Evolutionary conservation across 257 asterid species (phyloP).

Genomic region (Salvia splendens): DNA sequence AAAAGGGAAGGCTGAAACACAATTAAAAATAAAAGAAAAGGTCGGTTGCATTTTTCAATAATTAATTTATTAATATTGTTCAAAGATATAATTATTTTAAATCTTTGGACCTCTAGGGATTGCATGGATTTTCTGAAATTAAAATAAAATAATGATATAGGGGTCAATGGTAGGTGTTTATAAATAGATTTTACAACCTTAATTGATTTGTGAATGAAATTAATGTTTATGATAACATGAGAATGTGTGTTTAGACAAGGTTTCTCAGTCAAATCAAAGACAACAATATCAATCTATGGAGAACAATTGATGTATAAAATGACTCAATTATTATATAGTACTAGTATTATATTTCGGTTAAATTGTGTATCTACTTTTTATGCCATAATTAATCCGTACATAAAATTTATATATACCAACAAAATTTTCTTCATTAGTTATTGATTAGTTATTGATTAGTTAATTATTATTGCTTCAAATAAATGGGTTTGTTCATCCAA

Average conservation of each 20-base stretch:
- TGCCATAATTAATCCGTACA: too few relatives aligned
- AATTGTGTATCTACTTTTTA: too few relatives aligned
- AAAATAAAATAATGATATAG: not conserved
- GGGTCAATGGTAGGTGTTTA: constrained; percentile 2
- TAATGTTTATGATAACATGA: not conserved
- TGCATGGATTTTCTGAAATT: not conserved
- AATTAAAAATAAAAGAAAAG: too few relatives aligned
- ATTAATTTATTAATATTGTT: not conserved
- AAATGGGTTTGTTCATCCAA: too few relatives aligned
- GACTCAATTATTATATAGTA: not conserved
- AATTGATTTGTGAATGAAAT: not conserved
- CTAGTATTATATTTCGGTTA: too few relatives aligned
- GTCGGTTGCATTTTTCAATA: not conserved
- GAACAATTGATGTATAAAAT: not conserved
- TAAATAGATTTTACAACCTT: not conserved
- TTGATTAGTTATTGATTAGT: too few relatives aligned
- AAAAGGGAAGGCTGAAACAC: too few relatives aligned
- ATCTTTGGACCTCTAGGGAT: not conserved
- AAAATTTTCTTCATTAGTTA: too few relatives aligned
- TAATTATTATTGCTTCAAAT: too few relatives aligned
- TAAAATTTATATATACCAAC: too few relatives aligned
- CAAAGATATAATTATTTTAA: too few relatives aligned
- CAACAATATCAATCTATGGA: not conserved
- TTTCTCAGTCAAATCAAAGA: constrained; percentile 14
- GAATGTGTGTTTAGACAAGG: not conserved